Evolutionary conservation across 2,329 filamentous ascomycete genomes (phyloP), one percentile per base, ranked within the genome.

Genomic region (Ophiostoma fasciatum): DNA sequence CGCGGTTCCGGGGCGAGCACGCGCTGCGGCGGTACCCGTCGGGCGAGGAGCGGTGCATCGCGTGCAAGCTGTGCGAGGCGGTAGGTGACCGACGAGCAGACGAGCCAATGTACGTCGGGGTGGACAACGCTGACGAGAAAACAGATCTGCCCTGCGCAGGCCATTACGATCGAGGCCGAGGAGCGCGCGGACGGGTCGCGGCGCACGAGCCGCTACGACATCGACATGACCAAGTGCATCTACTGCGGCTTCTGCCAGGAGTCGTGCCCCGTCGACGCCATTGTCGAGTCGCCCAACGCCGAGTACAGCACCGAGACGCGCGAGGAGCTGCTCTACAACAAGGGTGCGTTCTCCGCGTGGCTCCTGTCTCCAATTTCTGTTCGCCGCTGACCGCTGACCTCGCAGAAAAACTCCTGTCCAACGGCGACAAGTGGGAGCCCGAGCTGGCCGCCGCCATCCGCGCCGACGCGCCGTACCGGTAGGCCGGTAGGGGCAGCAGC

Each of bases 181-280:
- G 90, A 98, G 69, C 85, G 90, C 56, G 83, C 82, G 54, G 90
- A 98, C 53, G 90, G 90, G 45, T 92, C 83, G 54, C 78, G 90
- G 61, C 77, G 90, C 56, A 98, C 90, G 35, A 94, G 88, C 41
- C 78, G 88, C 57, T 98, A 98, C 64, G 90, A 98, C 59, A 94
- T 98, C 56, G 90, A 98, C 64, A 98, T 98, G 90, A 96, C 90
- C 54, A 98, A 98, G 72, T 98, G 90, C 67, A 98, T 98, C 62
- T 98, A 96, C 75, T 96, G 90, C 60, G 90, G 90, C 35, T 92
- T 93, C 66, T 96, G 90, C 74, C 88, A 94, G 67, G 90, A 98
- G 68, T 93, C 83, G 46, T 98, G 90, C 65, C 90, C 90, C 30
- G 90, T 98, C 37, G 90, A 98, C 62, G 90, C 90, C 41, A 98